A percentile compares a stretch with the other conserved stretches of the same genome.
Conservation (phyloP, 768 basidiomycete species). For the Fistulinella prunicolor region DNA sequence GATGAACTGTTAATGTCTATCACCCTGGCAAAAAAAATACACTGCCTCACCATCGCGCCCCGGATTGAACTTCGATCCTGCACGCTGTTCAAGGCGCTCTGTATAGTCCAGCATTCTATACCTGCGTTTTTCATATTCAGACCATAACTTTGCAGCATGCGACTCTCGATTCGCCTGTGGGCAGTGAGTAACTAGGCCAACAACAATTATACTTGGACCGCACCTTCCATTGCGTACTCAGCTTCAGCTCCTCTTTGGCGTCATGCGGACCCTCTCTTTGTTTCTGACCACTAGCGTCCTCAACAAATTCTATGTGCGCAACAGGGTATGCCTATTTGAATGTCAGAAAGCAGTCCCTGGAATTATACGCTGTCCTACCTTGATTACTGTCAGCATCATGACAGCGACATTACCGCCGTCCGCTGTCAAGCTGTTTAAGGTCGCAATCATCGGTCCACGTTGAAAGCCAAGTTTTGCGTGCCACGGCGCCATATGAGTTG, state of each 20-base stretch:
- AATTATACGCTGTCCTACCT: slow-evolving; percentile 38
- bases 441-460: slow-evolving; percentile 61
- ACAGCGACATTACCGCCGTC: slow-evolving; percentile 80
- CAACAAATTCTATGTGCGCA: slow-evolving; percentile 72
- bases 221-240: slow-evolving; percentile 72
- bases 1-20: background rate
- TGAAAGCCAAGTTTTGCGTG: slow-evolving; percentile 83
- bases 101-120: slow-evolving; percentile 54
- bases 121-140: slow-evolving; percentile 55
- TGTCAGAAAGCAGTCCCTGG: background rate
- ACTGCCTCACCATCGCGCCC: slow-evolving; percentile 38
- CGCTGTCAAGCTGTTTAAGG: slow-evolving; percentile 70
- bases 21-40: background rate
- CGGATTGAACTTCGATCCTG: slow-evolving; percentile 45
- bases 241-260: slow-evolving; percentile 62
- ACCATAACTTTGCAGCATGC: slow-evolving; percentile 56
- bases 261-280: slow-evolving; percentile 59
- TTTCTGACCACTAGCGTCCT: slow-evolving; percentile 48
- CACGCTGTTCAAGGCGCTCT: slow-evolving; percentile 60
- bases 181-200: slow-evolving; percentile 2
- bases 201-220: slow-evolving; percentile 15
- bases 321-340: slow-evolving; percentile 59
- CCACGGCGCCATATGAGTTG: slow-evolving; percentile 85
- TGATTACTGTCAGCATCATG: slow-evolving; percentile 70
- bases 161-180: slow-evolving; percentile 54